Base-by-base conservation (phyloP, 2,329 filamentous ascomycete genomes). In the Corniculantispora saksenae region DNA sequence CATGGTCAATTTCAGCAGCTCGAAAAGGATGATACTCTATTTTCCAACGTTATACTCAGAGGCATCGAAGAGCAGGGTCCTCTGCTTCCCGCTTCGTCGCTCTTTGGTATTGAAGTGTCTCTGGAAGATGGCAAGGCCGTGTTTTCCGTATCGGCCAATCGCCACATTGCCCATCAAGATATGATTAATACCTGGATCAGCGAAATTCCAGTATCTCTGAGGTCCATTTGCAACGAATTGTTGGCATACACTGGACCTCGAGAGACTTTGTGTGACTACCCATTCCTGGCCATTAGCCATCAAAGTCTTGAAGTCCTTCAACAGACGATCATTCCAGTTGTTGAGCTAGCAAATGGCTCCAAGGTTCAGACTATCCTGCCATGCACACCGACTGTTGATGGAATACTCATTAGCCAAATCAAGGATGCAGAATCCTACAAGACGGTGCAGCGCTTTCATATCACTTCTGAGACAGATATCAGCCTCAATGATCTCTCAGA, bases 1-100 rank as follows among this genome's bases (percentile, higher is more conserved):
- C 58, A 50, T 35, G 58, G 58, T 13, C 58, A 77, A 25, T 81
- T 77, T 63, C 80, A 83, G 67, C 78, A 81, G 47, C 73, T 81
- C 4, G 79, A 82, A 58, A 70, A 74, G 1, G 68, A 72, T 2
- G 76, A 74, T 15, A 48, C 54, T 19, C 61, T 59, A 25, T 65
- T 55, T 17, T 43, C 23, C n/a, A 60, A 55, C n/a, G 53, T 62
- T 3, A 9, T 29, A 27, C 62, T 55, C n/a, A 9, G 32, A 17
- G 61, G 27, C 57, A 61, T 57, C n/a, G 27, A 9, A 15, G 63
- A 23, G 48, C 56, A 59, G 5, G 54, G 38, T 43, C 59, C 3
- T 27, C 43, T 21, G 61, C 66, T 40, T 62, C 63, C 64, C 55
- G 62, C 32, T n/a, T 54, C 29, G 15, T 63, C 23, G 17, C 59